A percentile compares a stretch with the other conserved stretches of the same genome.
Conservation (phyloP, 441 rosid species). For the Arabidopsis lyrata region DNA sequence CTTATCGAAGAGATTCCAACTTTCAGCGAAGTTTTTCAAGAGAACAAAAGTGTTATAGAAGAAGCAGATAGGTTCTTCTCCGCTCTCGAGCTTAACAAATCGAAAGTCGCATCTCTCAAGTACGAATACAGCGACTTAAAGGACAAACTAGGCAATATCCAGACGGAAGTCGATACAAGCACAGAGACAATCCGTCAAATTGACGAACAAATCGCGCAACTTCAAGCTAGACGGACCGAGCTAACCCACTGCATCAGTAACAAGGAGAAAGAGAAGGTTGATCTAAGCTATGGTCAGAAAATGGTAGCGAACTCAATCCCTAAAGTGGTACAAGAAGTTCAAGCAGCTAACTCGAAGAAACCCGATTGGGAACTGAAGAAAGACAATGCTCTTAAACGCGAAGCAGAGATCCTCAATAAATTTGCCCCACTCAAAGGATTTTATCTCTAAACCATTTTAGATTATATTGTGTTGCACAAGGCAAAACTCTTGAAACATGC, state of each 20-base stretch:
- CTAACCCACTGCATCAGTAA: conserved; percentile 45
- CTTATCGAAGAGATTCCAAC: conserved; percentile 69
- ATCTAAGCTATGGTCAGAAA: conserved; percentile 56
- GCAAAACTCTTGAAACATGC: too few species aligned
- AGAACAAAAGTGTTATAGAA: conserved; percentile 57
- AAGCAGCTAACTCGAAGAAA: conserved; percentile 56
- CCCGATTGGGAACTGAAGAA: conserved; percentile 65
- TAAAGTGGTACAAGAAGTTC: conserved; percentile 62
- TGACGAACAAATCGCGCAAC: conserved; percentile 63
- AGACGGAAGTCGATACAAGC: conserved; percentile 60
- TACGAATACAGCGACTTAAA: conserved; percentile 67
- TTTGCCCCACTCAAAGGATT: conserved; percentile 64
- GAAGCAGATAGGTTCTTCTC: conserved; percentile 58
- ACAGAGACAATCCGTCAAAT: conserved; percentile 55
- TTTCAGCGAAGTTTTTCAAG: conserved; percentile 62
- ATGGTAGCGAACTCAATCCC: conserved; percentile 64
- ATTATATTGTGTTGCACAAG: too few species aligned
- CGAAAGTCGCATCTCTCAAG: conserved; percentile 59
- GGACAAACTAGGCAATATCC: conserved; percentile 57
- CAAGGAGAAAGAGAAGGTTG: conserved; percentile 56
- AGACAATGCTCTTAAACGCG: conserved; percentile 57
- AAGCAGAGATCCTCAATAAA: conserved; percentile 62
- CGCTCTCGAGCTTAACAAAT: conserved; percentile 60
- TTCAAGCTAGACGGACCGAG: conserved; percentile 54
- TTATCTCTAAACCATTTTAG: conserved; percentile 31